Base-by-base conservation (phyloP, 257 asterid genomes). In the Fraxinus anomala region DNA sequence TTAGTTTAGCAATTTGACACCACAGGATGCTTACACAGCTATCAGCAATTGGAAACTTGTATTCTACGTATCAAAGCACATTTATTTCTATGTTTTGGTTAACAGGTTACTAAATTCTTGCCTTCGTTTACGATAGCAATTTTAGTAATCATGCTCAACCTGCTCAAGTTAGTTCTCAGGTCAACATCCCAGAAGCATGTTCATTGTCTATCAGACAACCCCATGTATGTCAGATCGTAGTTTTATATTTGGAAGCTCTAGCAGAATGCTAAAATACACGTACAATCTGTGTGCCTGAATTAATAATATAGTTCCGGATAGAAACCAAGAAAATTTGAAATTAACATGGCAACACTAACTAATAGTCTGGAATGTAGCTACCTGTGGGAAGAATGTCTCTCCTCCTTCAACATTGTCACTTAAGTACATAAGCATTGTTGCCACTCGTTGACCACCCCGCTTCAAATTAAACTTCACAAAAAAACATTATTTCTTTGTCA, bases 321-420 rank as follows among this genome's bases (percentile, higher is more conserved):
- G 56, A 37, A 79, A 72, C 30, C 9, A 8, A 36, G 13, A 8
- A 47, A 80, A 70, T 10, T 68, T 69, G 33, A 56, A 40, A 33
- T 33, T 30, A 44, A 54, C 44, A 40, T 66, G 73, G 73, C 37
- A 74, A 61, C n/a, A 70, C 40, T 66, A 44, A 78, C 31, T 59
- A 56, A 61, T 71, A 83, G 40, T 54, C 63, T 40, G 76, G 70
- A 47, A 73, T 34, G 68, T 34, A 73, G 70, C 73, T 77, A 90
- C 96, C 93, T 70, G 75, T 3, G 96, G 92, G 83, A 91, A 91
- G 85, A 84, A 83, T 44, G 96, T 91, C 79, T 91, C 96, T 79
- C 93, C 96, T 70, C 96, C 93, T 80, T 89, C 93, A n/a, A 91
- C 96, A 76, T 82, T 81, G 87, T 89, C 91, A n/a, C 90, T 91